A percentile compares a stretch with the other conserved stretches of the same genome.
Evolutionary conservation across 2,329 filamentous ascomycete genomes (phyloP).

Genomic region (Tolypocladium ovalisporum): DNA sequence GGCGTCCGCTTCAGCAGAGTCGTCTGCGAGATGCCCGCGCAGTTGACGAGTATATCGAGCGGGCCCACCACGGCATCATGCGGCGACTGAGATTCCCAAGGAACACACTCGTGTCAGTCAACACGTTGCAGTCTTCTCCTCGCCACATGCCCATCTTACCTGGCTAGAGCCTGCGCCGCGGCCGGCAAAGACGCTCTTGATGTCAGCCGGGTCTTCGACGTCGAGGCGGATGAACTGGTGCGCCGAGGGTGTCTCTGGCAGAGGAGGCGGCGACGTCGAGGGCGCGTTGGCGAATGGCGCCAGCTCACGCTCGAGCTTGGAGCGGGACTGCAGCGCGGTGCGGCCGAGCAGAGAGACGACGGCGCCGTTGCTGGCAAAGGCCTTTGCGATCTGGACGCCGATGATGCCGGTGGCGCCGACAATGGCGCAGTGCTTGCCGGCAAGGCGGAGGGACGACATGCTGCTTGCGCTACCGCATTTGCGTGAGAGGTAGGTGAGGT

Average conservation of each 20-base stretch:
- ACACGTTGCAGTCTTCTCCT: neutral
- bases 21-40: slow-evolving; percentile 61
- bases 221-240: slow-evolving; percentile 26
- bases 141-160: neutral
- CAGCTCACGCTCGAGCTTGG: slow-evolving; percentile 23
- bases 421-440: slow-evolving; percentile 45
- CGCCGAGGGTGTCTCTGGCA: slow-evolving; percentile 7
- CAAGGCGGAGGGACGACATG: slow-evolving; percentile 22
- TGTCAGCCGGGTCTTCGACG: slow-evolving; percentile 14
- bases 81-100: neutral
- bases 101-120: neutral
- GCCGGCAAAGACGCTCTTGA: slow-evolving; percentile 18
- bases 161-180: neutral
- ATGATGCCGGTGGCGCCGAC: slow-evolving; percentile 64
- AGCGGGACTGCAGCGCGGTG: slow-evolving; percentile 32
- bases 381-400: slow-evolving; percentile 53
- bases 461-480: neutral
- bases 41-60: slow-evolving; percentile 61
- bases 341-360: slow-evolving; percentile 51
- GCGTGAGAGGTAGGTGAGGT: neutral
- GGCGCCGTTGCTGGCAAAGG: slow-evolving; percentile 54
- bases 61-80: slow-evolving; percentile 14
- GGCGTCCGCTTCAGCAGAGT: slow-evolving; percentile 48
- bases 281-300: slow-evolving; percentile 10
- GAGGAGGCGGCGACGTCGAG: neutral